These are phyloP conservation scores for Cladosporium phlei DNA, from an alignment of 2,329 filamentous ascomycete genomes.

Conservation along the genomic window DNA sequence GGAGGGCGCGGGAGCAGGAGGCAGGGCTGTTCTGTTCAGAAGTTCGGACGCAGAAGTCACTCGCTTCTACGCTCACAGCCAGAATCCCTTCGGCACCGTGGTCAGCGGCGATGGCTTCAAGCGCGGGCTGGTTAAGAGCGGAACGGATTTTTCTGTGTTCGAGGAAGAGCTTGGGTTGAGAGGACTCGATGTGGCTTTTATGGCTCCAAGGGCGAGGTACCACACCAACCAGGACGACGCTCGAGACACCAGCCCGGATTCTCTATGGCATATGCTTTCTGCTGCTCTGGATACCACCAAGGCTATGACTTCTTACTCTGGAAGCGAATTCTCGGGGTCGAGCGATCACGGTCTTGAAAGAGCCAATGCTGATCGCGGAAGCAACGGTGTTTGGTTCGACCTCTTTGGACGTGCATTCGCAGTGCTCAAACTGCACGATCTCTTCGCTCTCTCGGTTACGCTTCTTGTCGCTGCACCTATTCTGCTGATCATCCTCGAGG, in stretches of 20 bases:
- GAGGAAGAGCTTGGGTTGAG: slow-evolving; percentile 71
- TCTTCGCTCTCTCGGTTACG: slow-evolving; percentile 84
- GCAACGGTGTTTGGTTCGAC: slow-evolving; percentile 84
- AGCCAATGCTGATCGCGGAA: slow-evolving; percentile 45
- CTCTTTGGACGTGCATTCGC: slow-evolving; percentile 76
- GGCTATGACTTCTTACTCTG: slow-evolving; percentile 59
- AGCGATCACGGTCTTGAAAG: slow-evolving; percentile 39
- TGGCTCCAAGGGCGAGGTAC: slow-evolving; percentile 77
- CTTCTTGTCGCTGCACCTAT: slow-evolving; percentile 76
- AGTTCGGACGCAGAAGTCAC: slow-evolving; percentile 84
- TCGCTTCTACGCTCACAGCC: slow-evolving; percentile 64
- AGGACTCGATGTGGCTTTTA: slow-evolving; percentile 89
- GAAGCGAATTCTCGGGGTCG: slow-evolving; percentile 58
- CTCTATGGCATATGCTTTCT: slow-evolving; percentile 93
- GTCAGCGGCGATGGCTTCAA: slow-evolving; percentile 81
- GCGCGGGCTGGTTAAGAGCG: slow-evolving; percentile 69
- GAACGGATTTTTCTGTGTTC: slow-evolving; percentile 87
- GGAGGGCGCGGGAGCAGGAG: slow-evolving; percentile 89
- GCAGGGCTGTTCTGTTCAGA: slow-evolving; percentile 80
- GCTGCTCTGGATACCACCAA: slow-evolving; percentile 71
- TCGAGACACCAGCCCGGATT: slow-evolving; percentile 65
- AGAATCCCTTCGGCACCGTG: slow-evolving; percentile 78
- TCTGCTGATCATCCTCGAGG: slow-evolving; percentile 63
- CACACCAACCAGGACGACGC: slow-evolving; percentile 87
- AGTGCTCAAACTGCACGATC: slow-evolving; percentile 70